Evolutionary conservation across 192 early-diverging fungal species (phyloP), one percentile per base, ranked within the genome.

Genomic region (Coemansia sp.): DNA sequence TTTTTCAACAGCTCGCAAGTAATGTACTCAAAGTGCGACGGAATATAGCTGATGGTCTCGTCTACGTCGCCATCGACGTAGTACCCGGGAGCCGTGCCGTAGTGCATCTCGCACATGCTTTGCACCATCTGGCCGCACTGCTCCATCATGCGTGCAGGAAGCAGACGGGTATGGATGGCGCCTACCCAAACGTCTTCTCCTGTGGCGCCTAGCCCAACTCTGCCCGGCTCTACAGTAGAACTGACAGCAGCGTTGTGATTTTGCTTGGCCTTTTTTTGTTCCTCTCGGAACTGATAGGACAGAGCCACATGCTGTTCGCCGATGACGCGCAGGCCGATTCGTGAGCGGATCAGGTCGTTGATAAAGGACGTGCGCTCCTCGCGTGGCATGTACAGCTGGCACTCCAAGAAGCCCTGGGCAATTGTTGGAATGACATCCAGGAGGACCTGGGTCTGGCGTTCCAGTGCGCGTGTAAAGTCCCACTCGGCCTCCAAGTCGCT

Each of bases 1-100:
- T 97, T 97, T 65, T 97, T 97, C 31, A 97, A 66, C 39, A 96
- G 67, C 70, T 97, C 95, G 63, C 90, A 89, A 23, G 94, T 84
- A 26, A 97, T 96, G 67, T 97, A 97, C 75, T 97, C 94, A 12
- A 97, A 77, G 68, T 97, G 95, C 4, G 94, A 93, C 28, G 90
- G 89, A 9, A 97, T 90, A 80, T 97, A 97, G 34, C 71, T 73
- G 47, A 83, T 68, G 59, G 68, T 64, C 55, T 79, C 75, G 33
- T 80, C 68, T 33, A 70, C 23, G n/a, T 81, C 76, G 55, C 83
- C 83, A 73, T 86, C 84, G 33, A 94, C 75, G 13, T 83, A 73
- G 41, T 87, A 89, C 2, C 87, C 84, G 7, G 95, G 95, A 5
- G 88, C 82, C 7, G 88, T 74, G 34, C 90, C 92, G 75, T 96